These are phyloP conservation scores for Vinca minor DNA, from an alignment of 257 asterid genomes.

Conservation along the genomic window DNA sequence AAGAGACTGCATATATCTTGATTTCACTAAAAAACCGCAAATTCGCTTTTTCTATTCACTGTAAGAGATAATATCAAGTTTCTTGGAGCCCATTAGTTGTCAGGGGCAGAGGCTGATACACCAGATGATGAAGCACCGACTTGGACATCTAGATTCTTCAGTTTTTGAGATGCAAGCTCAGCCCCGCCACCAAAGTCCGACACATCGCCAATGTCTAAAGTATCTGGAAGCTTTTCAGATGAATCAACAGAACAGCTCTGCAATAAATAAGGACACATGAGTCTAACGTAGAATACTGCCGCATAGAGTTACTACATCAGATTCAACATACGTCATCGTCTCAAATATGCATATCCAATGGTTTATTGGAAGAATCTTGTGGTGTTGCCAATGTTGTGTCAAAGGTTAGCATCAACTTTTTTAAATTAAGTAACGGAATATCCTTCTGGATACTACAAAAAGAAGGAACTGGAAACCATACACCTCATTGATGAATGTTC, in stretches of 20 bases:
- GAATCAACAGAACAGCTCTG: constrained; percentile 40
- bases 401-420: neutral
- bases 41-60: constrained; percentile 22
- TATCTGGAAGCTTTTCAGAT: constrained; percentile 64
- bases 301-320: neutral
- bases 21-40: constrained; percentile 11
- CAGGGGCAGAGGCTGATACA: constrained; percentile 28
- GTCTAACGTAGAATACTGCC: neutral
- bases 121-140: constrained; percentile 49
- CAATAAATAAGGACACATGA: constrained; percentile 1
- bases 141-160: constrained; percentile 27
- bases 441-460: neutral
- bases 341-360: neutral
- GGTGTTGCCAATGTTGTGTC: neutral
- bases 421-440: neutral
- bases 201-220: constrained; percentile 80
- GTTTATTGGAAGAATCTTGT: neutral
- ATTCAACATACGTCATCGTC: too few relatives aligned
- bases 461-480: neutral
- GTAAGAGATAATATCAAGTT: neutral
- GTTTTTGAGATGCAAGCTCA: constrained; percentile 22
- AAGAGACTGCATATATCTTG: constrained; percentile 13
- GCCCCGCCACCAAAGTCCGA: constrained; percentile 33
- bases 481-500: neutral
- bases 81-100: constrained; percentile 18